These are phyloP conservation scores for Metschnikowia baotianmanensis DNA, from an alignment of 805 yeast genomes.

Conservation along the genomic window DNA sequence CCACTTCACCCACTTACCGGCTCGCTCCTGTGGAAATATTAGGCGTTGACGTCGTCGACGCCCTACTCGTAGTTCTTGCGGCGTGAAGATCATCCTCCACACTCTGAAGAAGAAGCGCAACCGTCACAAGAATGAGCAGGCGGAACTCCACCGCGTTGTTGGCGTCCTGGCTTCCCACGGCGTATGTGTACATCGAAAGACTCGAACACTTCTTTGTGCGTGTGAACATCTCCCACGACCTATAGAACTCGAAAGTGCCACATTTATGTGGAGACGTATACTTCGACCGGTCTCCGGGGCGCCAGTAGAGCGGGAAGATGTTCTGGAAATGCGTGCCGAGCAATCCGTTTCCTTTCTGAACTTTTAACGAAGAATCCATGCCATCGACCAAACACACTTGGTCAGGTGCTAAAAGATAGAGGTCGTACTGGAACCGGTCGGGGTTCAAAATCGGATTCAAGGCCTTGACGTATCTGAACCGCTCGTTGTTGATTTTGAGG, in stretches of 20 bases:
- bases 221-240: conserved; percentile 11
- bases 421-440: conserved; percentile 11
- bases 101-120: conserved; percentile 10
- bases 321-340: conserved; percentile 7
- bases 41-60: not conserved
- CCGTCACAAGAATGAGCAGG: conserved; percentile 6
- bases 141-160: conserved; percentile 11
- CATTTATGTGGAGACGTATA: conserved; percentile 8
- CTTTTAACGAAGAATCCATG: conserved; percentile 10
- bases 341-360: conserved; percentile 10
- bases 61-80: not conserved
- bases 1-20: no score
- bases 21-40: no score
- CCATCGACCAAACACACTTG: conserved; percentile 13
- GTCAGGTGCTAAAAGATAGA: conserved; percentile 9
- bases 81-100: conserved; percentile 9
- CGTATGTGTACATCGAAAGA: conserved; percentile 8
- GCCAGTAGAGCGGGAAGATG: conserved; percentile 4
- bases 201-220: conserved; percentile 11
- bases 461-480: conserved; percentile 13
- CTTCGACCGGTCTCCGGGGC: conserved; percentile 4
- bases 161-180: conserved; percentile 6
- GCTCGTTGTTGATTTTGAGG: conserved; percentile 9
- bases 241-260: conserved; percentile 11
- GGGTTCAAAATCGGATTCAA: not conserved